phyloP scores from a whole-genome alignment of 2,329 filamentous ascomycete species.

The Teratosphaeria zuluensis region DNA sequence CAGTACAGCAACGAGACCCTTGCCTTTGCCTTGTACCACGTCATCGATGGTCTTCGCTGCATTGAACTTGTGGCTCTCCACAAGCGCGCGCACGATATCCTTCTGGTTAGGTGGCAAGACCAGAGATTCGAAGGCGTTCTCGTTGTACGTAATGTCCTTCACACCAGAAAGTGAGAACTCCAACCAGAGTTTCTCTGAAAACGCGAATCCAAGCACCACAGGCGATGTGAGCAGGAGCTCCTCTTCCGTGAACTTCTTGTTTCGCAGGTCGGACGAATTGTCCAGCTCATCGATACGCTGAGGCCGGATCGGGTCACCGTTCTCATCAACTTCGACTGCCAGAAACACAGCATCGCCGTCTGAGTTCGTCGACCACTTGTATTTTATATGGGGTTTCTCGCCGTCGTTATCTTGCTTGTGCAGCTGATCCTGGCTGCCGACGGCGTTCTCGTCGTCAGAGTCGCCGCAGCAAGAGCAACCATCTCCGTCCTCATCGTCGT shows the following conservation, averaged over 20 bases:
- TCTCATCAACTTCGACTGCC: constrained; percentile 46
- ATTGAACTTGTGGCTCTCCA: constrained; percentile 75
- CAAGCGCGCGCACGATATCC: constrained; percentile 63
- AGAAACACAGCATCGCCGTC: constrained; percentile 42
- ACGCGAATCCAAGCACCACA: constrained; percentile 76
- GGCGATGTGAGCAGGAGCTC: constrained; percentile 77
- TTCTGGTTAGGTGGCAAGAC: constrained; percentile 59
- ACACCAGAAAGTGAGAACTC: constrained; percentile 76
- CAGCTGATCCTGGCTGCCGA: constrained; percentile 38
- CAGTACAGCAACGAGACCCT: constrained; percentile 71
- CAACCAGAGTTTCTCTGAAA: constrained; percentile 82
- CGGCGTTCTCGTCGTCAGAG: constrained; percentile 30
- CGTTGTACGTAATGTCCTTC: constrained; percentile 75
- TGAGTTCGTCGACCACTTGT: constrained; percentile 38
- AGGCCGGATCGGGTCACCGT: constrained; percentile 44
- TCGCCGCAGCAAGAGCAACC: constrained; percentile 29
- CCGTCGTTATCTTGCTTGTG: constrained; percentile 36
- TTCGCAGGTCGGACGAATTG: constrained; percentile 18
- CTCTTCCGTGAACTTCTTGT: constrained; percentile 58
- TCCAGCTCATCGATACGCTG: constrained; percentile 51
- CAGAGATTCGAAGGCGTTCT: constrained; percentile 69
- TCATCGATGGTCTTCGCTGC: constrained; percentile 72
- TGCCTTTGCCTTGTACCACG: constrained; percentile 65
- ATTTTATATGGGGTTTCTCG: constrained; percentile 29
- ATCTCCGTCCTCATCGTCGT: constrained; percentile 18